Evolutionary conservation across 257 asterid genomes (phyloP).

Genomic region (Oldenlandia corymbosa): DNA sequence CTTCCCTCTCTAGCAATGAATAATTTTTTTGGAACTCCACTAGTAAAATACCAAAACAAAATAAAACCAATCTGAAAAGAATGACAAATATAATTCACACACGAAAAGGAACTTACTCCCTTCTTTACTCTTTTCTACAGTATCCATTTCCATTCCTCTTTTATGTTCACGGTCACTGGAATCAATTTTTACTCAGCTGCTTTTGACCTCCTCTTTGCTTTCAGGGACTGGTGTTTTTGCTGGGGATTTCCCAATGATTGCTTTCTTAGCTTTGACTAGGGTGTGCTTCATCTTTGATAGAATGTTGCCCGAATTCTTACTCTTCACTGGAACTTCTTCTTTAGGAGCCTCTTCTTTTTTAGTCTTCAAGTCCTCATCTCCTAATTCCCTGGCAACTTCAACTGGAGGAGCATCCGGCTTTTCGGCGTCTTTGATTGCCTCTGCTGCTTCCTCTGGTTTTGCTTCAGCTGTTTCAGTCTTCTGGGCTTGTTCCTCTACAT

Average conservation of each 20-base stretch:
- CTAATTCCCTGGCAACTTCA: conserved; percentile 29
- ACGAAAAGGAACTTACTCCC: conserved; percentile 26
- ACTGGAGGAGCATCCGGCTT: conserved; percentile 17
- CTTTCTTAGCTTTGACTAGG: conserved; percentile 86
- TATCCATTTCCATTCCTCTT: conserved; percentile 10
- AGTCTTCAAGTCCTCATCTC: conserved; percentile 27
- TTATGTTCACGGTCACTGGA: conserved; percentile 9
- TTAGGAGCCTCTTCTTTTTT: conserved; percentile 29
- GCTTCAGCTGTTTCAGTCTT: conserved; percentile 22
- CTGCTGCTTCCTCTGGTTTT: conserved; percentile 25
- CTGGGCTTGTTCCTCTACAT: conserved; percentile 25
- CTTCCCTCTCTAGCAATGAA: conserved; percentile 27
- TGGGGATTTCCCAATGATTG: conserved; percentile 71
- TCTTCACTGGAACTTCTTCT: conserved; percentile 48
- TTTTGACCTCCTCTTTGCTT: conserved; percentile 35
- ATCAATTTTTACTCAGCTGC: conserved; percentile 24
- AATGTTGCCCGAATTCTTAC: conserved; percentile 52
- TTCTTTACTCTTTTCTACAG: conserved; percentile 7
- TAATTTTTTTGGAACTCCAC: not conserved
- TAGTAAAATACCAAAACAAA: not conserved
- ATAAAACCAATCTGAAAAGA: conserved; percentile 10
- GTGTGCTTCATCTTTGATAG: conserved; percentile 82
- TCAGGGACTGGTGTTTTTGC: conserved; percentile 47
- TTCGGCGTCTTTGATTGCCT: conserved; percentile 22
- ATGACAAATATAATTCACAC: conserved; percentile 30